Percentiles rank a stretch among this genome's conserved stretches.
Conservation (phyloP, 345 rosid species). For the Conringia planisiliqua region DNA sequence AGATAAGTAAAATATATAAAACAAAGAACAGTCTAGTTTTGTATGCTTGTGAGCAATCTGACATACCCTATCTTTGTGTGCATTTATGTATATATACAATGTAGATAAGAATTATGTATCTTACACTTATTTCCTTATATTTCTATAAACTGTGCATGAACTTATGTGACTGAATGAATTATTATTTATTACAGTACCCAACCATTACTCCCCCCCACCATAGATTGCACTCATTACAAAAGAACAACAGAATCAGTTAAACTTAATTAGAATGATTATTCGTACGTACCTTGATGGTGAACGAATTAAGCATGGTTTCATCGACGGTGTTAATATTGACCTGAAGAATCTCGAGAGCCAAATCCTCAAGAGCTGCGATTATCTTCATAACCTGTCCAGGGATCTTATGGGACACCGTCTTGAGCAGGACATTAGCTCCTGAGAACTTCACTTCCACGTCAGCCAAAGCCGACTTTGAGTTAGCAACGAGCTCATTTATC, state of each 20-base stretch:
- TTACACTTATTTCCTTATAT: background rate
- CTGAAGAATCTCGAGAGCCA: constrained; percentile 75
- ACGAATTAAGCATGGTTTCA: constrained; percentile 75
- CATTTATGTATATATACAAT: constrained; percentile 19
- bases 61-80: constrained; percentile 20
- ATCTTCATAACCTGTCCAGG: constrained; percentile 88
- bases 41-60: constrained; percentile 26
- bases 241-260: background rate
- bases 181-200: constrained; percentile 27
- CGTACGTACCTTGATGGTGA: constrained; percentile 88
- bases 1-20: background rate
- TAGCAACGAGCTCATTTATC: constrained; percentile 71
- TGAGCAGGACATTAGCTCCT: constrained; percentile 71
- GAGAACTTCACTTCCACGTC: constrained; percentile 93
- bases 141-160: background rate
- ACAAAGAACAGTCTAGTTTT: constrained; percentile 22
- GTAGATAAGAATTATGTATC: constrained; percentile 15
- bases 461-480: constrained; percentile 77
- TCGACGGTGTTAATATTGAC: constrained; percentile 61
- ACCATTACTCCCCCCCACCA: constrained; percentile 16
- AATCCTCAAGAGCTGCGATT: constrained; percentile 68
- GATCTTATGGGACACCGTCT: constrained; percentile 75
- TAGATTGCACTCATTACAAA: background rate
- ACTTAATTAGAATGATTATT: background rate
- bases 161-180: constrained; percentile 18